phyloP scores from a whole-genome alignment of 2,329 filamentous ascomycete species.

The Mycosphaerella arachidis region DNA sequence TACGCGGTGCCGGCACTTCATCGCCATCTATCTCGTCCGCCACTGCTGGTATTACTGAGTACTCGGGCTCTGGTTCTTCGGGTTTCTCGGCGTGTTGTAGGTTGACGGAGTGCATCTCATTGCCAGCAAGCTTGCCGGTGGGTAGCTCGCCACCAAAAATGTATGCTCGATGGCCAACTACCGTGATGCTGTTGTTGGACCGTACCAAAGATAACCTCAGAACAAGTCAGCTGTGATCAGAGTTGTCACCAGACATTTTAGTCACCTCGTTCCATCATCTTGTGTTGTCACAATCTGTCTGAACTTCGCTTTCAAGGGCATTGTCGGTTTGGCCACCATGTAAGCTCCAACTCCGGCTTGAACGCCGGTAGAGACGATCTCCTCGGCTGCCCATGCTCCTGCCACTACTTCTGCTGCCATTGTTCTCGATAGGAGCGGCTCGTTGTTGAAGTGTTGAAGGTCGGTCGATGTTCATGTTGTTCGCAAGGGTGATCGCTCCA shows the following conservation, averaged over 20 bases:
- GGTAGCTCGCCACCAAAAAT: constrained; percentile 42
- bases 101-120: constrained; percentile 41
- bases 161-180: constrained; percentile 41
- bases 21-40: constrained; percentile 31
- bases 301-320: constrained; percentile 41
- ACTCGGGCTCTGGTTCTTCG: constrained; percentile 35
- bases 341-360: constrained; percentile 40
- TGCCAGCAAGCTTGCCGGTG: constrained; percentile 36
- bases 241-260: not conserved
- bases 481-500: too few species aligned
- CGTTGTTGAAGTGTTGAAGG: not conserved
- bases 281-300: constrained; percentile 37
- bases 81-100: constrained; percentile 24
- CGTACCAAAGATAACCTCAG: constrained; percentile 28
- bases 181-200: constrained; percentile 38
- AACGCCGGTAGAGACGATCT: constrained; percentile 37
- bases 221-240: not conserved
- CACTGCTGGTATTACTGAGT: constrained; percentile 40
- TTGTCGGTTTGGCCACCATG: constrained; percentile 38
- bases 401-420: constrained; percentile 40
- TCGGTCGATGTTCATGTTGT: too few species aligned
- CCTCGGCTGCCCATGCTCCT: constrained; percentile 37
- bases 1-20: constrained; percentile 34
- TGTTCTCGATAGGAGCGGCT: not conserved
- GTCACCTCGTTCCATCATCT: constrained; percentile 30